Conservation (phyloP, 2,329 filamentous ascomycete genomes). For the Aspergillus aculeatus region DNA sequence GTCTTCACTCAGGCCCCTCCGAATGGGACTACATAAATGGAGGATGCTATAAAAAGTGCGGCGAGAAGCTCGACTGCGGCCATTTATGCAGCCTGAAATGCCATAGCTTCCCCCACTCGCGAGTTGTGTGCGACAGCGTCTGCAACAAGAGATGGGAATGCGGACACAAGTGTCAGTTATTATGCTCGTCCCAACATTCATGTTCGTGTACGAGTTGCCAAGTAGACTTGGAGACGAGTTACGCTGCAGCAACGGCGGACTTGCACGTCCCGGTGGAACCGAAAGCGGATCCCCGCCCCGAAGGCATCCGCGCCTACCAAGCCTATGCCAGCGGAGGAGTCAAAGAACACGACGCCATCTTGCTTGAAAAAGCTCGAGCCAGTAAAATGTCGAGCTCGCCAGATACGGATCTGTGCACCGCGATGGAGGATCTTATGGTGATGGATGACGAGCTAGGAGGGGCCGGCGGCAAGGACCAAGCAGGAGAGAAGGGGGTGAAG, state of each 20-base stretch:
- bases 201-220: constrained; percentile 34
- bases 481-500: background rate
- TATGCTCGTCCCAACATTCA: constrained; percentile 28
- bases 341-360: constrained; percentile 28
- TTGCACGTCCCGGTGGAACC: background rate
- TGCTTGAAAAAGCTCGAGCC: constrained; percentile 16
- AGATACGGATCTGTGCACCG: background rate
- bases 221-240: background rate
- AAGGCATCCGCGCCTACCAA: constrained; percentile 22
- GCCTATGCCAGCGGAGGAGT: constrained; percentile 32
- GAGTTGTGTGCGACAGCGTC: constrained; percentile 33
- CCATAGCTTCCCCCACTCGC: constrained; percentile 47
- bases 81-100: constrained; percentile 55
- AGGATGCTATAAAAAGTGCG: constrained; percentile 54
- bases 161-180: constrained; percentile 37
- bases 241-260: background rate
- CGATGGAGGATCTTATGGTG: background rate
- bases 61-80: constrained; percentile 47
- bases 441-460: background rate
- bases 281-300: background rate
- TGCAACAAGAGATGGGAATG: constrained; percentile 39
- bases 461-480: background rate
- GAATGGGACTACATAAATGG: constrained; percentile 57
- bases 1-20: constrained; percentile 39
- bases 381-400: background rate